Evolutionary conservation across 805 yeast species (phyloP).

Genomic region (Yamadazyma paraphyllophila): DNA sequence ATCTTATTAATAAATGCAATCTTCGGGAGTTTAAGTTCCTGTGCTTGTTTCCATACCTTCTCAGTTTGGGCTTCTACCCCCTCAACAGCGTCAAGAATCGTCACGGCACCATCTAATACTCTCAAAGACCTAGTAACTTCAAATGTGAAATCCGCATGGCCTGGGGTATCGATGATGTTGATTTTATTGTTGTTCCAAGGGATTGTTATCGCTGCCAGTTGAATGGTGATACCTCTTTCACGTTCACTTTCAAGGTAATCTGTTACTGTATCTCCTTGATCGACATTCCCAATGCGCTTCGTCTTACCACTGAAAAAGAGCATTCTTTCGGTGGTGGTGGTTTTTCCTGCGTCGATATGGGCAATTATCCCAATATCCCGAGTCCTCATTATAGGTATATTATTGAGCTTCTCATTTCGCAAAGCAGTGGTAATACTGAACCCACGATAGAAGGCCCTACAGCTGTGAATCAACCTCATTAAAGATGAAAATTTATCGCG

Average conservation of each 20-base stretch:
- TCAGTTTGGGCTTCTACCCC: slow-evolving; percentile 99
- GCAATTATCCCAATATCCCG: slow-evolving; percentile 96
- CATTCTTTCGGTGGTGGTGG: slow-evolving; percentile 96
- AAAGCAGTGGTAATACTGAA: background rate
- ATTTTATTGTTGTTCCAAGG: slow-evolving; percentile 78
- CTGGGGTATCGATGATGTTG: slow-evolving; percentile 94
- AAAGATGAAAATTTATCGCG: background rate
- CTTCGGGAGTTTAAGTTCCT: slow-evolving; percentile 63
- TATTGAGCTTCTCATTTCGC: slow-evolving; percentile 1
- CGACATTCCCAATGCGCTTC: slow-evolving; percentile 83
- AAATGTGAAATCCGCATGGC: slow-evolving; percentile 96
- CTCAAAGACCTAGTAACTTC: slow-evolving; percentile 88
- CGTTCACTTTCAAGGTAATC: slow-evolving; percentile 90
- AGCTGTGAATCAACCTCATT: background rate
- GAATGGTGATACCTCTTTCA: slow-evolving; percentile 92
- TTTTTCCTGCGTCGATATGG: slow-evolving; percentile 98
- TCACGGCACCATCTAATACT: slow-evolving; percentile 91
- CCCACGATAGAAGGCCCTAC: background rate
- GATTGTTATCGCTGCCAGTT: slow-evolving; percentile 90
- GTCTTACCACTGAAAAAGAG: slow-evolving; percentile 85
- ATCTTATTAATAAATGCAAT: slow-evolving; percentile 86
- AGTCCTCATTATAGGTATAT: slow-evolving; percentile 32
- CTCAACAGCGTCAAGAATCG: slow-evolving; percentile 91
- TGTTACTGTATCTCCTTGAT: slow-evolving; percentile 94
- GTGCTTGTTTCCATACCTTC: slow-evolving; percentile 92